A percentile compares a stretch with the other conserved stretches of the same genome.
Conservation (phyloP, 768 basidiomycete genomes). For the Xerocomus brunneocitrinus region DNA sequence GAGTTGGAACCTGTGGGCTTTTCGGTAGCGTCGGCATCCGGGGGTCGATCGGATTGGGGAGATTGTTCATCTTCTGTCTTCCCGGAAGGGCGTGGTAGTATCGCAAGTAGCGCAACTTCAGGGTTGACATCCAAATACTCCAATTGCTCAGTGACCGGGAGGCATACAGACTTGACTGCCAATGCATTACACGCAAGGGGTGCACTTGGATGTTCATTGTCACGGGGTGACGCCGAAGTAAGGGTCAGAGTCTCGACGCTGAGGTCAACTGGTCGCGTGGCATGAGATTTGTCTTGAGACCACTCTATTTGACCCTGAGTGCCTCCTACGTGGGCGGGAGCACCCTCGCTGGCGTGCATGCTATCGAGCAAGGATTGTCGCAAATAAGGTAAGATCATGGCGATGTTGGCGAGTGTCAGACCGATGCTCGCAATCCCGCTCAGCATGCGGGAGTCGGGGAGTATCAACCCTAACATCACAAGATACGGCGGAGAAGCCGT, state of each 20-base stretch:
- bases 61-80: neutral
- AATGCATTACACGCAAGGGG: neutral
- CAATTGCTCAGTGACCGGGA: neutral
- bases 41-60: neutral
- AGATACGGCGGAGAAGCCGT: slow-evolving; percentile 24
- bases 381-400: slow-evolving; percentile 19
- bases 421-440: slow-evolving; percentile 23
- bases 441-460: slow-evolving; percentile 27
- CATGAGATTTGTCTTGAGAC: neutral
- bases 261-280: neutral
- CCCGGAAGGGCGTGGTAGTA: neutral
- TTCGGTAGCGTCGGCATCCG: neutral
- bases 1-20: neutral
- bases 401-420: slow-evolving; percentile 24
- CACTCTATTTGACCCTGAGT: neutral
- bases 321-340: neutral
- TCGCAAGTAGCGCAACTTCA: neutral
- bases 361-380: slow-evolving; percentile 20
- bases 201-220: neutral
- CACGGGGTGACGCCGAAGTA: neutral
- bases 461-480: slow-evolving; percentile 20
- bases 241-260: neutral
- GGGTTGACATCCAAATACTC: neutral
- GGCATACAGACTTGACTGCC: neutral
- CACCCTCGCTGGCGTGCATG: neutral